A percentile compares a stretch with the other conserved stretches of the same genome.
Conservation (phyloP, 1,139 yeast species). For the Geotrichum reessii region DNA sequence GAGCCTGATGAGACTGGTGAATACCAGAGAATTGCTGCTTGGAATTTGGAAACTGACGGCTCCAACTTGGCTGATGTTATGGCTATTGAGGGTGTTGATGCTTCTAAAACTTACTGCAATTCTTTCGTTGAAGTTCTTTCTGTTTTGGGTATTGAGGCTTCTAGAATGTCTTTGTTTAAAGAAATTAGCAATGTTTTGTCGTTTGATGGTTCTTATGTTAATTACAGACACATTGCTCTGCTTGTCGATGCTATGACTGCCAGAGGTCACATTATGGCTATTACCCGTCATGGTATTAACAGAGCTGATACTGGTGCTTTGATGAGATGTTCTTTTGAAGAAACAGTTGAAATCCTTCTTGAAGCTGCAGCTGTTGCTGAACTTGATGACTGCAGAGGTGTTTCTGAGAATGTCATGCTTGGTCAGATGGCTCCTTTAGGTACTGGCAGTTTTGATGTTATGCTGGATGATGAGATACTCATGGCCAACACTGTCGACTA, state of each 20-base stretch:
- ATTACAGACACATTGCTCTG: conserved; percentile 96
- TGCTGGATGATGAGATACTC: conserved; percentile 87
- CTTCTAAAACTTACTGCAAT: conserved; percentile 84
- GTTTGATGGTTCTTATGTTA: conserved; percentile 98
- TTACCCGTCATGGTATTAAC: conserved; percentile 98
- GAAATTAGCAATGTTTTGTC: conserved; percentile 97
- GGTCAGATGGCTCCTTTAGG: conserved; percentile 99
- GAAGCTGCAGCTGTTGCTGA: conserved; percentile 99
- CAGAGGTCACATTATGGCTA: conserved; percentile 97
- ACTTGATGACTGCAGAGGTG: conserved; percentile 96
- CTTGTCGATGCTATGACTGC: conserved; percentile 98
- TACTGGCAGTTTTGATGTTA: conserved; percentile 95
- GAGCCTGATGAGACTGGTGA: conserved; percentile 81
- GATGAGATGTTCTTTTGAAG: conserved; percentile 99
- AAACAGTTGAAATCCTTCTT: conserved; percentile 92
- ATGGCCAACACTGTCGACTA: conserved; percentile 55
- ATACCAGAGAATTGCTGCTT: conserved; percentile 81
- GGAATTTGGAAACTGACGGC: conserved; percentile 99
- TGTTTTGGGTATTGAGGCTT: conserved; percentile 97
- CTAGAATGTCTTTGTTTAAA: conserved; percentile 86
- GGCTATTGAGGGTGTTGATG: conserved; percentile 92
- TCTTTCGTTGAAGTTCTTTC: conserved; percentile 93
- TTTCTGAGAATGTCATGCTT: conserved; percentile 93
- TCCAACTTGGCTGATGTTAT: conserved; percentile 92
- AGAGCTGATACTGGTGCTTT: conserved; percentile 98